Conservation (phyloP, 306 rosid genomes). For the Casuarina cunninghamiana region DNA sequence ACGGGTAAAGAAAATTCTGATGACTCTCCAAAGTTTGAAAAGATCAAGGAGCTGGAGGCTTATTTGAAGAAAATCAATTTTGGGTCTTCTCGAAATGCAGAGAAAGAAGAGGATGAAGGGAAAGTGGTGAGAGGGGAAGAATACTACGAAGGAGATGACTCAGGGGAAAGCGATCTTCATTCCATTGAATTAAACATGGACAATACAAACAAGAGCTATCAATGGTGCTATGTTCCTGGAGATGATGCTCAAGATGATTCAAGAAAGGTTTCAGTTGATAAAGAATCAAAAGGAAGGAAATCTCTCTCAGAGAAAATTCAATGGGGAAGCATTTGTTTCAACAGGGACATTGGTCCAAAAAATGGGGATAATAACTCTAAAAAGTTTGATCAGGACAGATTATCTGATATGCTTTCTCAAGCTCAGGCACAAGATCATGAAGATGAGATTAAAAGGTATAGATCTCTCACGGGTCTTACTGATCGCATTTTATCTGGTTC, state of each 20-base stretch:
- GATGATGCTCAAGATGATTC: constrained; percentile 44
- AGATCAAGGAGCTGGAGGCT: constrained; percentile 67
- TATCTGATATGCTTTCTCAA: constrained; percentile 34
- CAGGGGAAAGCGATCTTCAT: constrained; percentile 72
- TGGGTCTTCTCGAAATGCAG: constrained; percentile 41
- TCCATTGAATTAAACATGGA: constrained; percentile 91
- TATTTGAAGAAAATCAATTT: constrained; percentile 56
- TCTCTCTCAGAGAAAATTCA: constrained; percentile 79
- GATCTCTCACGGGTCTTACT: constrained; percentile 34
- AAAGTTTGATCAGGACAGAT: constrained; percentile 39
- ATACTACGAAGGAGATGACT: constrained; percentile 47
- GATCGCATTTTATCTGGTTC: constrained; percentile 45
- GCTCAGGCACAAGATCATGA: constrained; percentile 43
- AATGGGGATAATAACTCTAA: constrained; percentile 42
- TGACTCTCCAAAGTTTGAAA: constrained; percentile 41
- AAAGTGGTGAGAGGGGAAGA: constrained; percentile 41
- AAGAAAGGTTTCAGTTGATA: constrained; percentile 55
- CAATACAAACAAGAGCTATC: constrained; percentile 49
- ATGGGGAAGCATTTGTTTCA: constrained; percentile 92
- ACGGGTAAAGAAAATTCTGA: constrained; percentile 35
- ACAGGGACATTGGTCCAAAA: constrained; percentile 52
- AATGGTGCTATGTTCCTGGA: constrained; percentile 60
- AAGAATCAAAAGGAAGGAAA: constrained; percentile 57
- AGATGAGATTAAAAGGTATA: constrained; percentile 36
- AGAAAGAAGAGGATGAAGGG: constrained; percentile 34